These are phyloP conservation scores for Caryopteris hybrid DNA, from an alignment of 305 asterid species.

Conservation along the genomic window DNA sequence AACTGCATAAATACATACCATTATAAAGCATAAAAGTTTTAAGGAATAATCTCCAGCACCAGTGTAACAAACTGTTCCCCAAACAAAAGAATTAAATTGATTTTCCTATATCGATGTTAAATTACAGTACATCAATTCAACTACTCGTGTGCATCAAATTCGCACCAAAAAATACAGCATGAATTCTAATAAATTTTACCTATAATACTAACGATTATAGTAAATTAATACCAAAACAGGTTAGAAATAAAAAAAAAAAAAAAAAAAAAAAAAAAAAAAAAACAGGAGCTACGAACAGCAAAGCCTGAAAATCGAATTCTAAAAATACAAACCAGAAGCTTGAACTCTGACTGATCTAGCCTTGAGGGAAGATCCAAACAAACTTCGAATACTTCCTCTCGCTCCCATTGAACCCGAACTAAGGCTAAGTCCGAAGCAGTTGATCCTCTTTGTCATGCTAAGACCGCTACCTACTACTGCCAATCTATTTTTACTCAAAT, in stretches of 20 bases:
- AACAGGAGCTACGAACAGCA: background rate
- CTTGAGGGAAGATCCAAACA: slow-evolving; percentile 45
- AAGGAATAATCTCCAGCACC: background rate
- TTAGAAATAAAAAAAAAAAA: background rate
- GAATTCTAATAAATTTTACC: background rate
- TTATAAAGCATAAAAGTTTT: background rate
- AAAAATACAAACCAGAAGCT: slow-evolving; percentile 49
- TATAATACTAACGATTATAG: background rate
- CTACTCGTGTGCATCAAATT: background rate
- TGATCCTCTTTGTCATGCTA: slow-evolving; percentile 34
- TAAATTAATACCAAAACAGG: background rate
- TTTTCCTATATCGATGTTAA: background rate
- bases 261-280: background rate
- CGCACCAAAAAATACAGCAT: background rate
- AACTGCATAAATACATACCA: background rate
- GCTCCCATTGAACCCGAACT: slow-evolving; percentile 41
- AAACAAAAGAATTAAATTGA: too few species aligned
- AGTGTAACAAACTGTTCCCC: background rate
- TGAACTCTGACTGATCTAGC: slow-evolving; percentile 50
- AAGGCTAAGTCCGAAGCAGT: slow-evolving; percentile 37
- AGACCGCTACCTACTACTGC: slow-evolving; percentile 5
- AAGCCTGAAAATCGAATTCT: background rate
- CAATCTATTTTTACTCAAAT: slow-evolving; percentile 13
- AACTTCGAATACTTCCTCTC: slow-evolving; percentile 24
- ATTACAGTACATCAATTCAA: background rate